A percentile compares a stretch with the other conserved stretches of the same genome.
These are phyloP conservation scores for Thalassia testudinum DNA, from an alignment of 116 monocot species.

Conservation along the genomic window DNA sequence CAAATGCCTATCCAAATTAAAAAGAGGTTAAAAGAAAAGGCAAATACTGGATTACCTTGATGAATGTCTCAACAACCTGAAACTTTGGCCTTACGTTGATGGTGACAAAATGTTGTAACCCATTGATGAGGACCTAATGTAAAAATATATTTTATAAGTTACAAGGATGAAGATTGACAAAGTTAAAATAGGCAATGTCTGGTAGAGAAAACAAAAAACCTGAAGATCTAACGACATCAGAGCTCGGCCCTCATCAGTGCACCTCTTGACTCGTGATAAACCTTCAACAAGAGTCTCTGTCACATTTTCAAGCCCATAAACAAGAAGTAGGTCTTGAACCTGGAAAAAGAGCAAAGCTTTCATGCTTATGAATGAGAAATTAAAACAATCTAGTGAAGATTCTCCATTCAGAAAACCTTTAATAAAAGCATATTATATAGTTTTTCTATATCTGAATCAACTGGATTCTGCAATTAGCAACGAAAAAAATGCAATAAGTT, in stretches of 20 bases:
- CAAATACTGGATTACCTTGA: no score
- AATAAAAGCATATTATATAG: no score
- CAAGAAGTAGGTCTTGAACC: conserved; percentile 82
- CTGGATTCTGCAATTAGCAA: no score
- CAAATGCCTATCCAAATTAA: no score
- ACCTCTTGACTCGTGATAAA: conserved; percentile 83
- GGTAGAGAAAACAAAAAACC: conserved; percentile 18
- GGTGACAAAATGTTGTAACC: conserved; percentile 72
- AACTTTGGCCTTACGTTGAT: conserved; percentile 72
- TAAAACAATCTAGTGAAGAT: no score
- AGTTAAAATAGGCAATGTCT: no score
- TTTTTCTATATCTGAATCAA: no score
- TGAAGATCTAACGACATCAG: conserved; percentile 97
- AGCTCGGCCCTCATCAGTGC: conserved; percentile 93
- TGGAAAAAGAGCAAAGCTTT: conserved; percentile 7
- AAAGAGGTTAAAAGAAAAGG: no score
- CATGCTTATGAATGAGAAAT: background rate
- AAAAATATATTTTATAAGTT: background rate
- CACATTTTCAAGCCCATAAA: conserved; percentile 77
- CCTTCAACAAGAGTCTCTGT: conserved; percentile 86
- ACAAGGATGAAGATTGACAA: background rate
- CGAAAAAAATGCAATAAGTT: no score
- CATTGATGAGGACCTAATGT: conserved; percentile 78
- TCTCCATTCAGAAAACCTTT: no score
- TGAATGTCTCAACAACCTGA: conserved; percentile 80